These are phyloP conservation scores for Ustilago curta DNA, from an alignment of 1,284 basidiomycete species.

Conservation along the genomic window DNA sequence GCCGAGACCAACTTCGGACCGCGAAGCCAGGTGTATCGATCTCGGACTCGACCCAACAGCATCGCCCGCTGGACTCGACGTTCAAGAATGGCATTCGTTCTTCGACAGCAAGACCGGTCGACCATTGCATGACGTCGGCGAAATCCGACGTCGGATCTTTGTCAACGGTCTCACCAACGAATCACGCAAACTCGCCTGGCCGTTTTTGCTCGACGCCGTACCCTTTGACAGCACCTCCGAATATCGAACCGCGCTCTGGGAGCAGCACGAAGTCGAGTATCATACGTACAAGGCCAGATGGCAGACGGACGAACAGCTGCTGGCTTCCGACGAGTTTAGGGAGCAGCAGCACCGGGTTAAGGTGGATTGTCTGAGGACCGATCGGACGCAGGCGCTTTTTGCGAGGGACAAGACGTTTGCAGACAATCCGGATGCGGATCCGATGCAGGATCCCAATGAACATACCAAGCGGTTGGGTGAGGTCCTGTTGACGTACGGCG, in stretches of 20 bases:
- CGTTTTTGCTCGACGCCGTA: slow-evolving; percentile 85
- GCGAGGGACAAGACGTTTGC: slow-evolving; percentile 28
- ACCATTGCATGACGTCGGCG: slow-evolving; percentile 25
- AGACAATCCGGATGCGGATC: slow-evolving; percentile 57
- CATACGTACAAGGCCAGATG: slow-evolving; percentile 45
- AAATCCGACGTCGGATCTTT: slow-evolving; percentile 58
- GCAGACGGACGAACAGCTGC: slow-evolving; percentile 38
- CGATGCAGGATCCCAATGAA: slow-evolving; percentile 76
- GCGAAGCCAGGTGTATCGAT: slow-evolving; percentile 25
- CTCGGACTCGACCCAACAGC: slow-evolving; percentile 11
- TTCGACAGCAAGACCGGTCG: slow-evolving; percentile 46
- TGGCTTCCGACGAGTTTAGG: slow-evolving; percentile 28
- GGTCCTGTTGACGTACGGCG: slow-evolving; percentile 84
- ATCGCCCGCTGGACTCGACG: slow-evolving; percentile 22
- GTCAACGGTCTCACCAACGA: slow-evolving; percentile 52
- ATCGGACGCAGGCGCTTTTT: slow-evolving; percentile 89
- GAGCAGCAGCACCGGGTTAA: slow-evolving; percentile 86
- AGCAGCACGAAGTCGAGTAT: slow-evolving; percentile 39
- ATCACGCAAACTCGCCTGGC: slow-evolving; percentile 77
- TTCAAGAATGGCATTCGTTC: slow-evolving; percentile 49
- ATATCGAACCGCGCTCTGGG: slow-evolving; percentile 52
- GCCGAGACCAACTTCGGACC: slow-evolving; percentile 39
- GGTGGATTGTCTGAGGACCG: slow-evolving; percentile 97
- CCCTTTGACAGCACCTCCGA: slow-evolving; percentile 76
- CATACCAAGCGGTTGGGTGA: slow-evolving; percentile 83